phyloP scores from a whole-genome alignment of 208 protist genomes.

The Leishmania major region DNA sequence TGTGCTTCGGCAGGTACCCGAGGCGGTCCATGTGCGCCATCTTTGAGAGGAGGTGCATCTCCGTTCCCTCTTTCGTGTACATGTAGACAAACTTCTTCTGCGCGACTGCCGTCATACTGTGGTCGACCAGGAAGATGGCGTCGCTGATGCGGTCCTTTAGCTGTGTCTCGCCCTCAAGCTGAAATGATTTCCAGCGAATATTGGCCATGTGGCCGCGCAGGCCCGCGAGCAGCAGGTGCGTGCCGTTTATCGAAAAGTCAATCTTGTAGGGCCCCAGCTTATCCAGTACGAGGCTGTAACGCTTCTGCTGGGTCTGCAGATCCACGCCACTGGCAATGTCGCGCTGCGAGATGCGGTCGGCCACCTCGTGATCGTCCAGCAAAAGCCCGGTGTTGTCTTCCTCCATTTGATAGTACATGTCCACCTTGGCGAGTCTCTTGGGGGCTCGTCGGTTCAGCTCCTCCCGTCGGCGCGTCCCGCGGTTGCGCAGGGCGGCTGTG shows the following conservation, averaged over 20 bases:
- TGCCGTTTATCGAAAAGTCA: conserved; percentile 95
- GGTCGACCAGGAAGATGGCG: conserved; percentile 96
- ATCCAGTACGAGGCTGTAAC: conserved; percentile 94
- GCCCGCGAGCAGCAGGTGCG: conserved; percentile 93
- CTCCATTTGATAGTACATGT: conserved; percentile 72
- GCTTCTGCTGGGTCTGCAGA: conserved; percentile 92
- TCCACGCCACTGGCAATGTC: conserved; percentile 92
- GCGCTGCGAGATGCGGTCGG: conserved; percentile 92
- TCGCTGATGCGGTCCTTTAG: conserved; percentile 94
- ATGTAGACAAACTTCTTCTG: conserved; percentile 99
- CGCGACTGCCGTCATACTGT: conserved; percentile 98
- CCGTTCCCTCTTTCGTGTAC: conserved; percentile 97
- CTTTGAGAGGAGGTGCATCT: conserved; percentile 97
- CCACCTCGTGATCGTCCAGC: conserved; percentile 90
- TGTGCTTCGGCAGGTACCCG: conserved; percentile 97
- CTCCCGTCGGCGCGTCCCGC: conserved; percentile 54
- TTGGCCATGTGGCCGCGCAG: conserved; percentile 96
- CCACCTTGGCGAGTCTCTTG: conserved; percentile 65
- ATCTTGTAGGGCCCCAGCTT: conserved; percentile 95
- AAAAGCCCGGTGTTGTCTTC: conserved; percentile 69
- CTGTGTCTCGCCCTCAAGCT: conserved; percentile 93
- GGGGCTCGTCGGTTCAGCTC: conserved; percentile 61
- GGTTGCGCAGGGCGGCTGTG: conserved; percentile 62
- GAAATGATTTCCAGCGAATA: conserved; percentile 94
- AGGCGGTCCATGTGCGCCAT: conserved; percentile 94